Evolutionary conservation across 2,329 filamentous ascomycete species (phyloP).

Genomic region (Aspergillus alliaceus): DNA sequence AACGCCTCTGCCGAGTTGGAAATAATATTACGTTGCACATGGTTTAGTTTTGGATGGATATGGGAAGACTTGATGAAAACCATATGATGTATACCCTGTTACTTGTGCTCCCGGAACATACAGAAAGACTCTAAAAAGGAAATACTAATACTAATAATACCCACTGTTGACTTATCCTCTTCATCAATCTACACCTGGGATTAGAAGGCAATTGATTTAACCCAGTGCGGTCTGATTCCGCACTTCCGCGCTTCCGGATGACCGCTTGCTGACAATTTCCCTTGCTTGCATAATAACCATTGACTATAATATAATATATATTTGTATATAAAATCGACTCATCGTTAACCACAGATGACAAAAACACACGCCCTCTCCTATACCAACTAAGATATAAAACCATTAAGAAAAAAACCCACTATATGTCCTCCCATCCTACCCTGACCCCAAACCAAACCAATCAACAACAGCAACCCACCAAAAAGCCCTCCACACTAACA

Average conservation of each 20-base stretch:
- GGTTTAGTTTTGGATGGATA: background rate
- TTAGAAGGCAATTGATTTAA: background rate
- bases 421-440: conserved; percentile 23
- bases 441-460: conserved; percentile 2
- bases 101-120: background rate
- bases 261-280: conserved; percentile 1
- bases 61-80: background rate
- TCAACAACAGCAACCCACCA: background rate
- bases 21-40: background rate
- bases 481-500: conserved; percentile 10
- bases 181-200: background rate
- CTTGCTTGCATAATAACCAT: background rate
- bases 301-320: background rate
- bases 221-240: conserved; percentile 23
- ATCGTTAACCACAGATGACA: no score
- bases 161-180: background rate
- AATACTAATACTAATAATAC: background rate
- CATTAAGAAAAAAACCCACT: no score
- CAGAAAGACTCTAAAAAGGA: background rate
- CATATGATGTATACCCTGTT: background rate
- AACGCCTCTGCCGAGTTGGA: no score
- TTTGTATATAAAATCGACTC: background rate
- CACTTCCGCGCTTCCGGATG: conserved; percentile 12
- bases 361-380: no score
- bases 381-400: no score